Conservation (phyloP, 441 rosid species). For the Cnidoscolus chayamansa region DNA sequence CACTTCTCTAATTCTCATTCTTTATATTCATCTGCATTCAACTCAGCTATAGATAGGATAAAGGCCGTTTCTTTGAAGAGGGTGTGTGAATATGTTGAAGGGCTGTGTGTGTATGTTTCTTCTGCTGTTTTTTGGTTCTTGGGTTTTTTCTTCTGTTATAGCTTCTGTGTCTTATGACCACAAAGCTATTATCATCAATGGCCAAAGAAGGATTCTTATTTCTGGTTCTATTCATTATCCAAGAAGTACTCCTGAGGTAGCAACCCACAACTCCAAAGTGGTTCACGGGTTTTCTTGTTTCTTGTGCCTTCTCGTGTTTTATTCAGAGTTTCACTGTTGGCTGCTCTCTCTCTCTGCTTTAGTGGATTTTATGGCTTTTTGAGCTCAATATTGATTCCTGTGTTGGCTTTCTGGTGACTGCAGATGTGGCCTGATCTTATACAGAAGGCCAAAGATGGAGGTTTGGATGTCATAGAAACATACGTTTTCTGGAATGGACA, state of each 20-base stretch:
- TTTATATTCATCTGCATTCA: constrained; percentile 4
- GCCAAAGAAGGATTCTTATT: constrained; percentile 49
- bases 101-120: constrained; percentile 16
- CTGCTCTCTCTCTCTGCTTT: not conserved
- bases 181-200: constrained; percentile 43
- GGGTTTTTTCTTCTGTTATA: constrained; percentile 39
- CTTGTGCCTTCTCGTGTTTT: not conserved
- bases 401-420: constrained; percentile 9
- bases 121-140: constrained; percentile 29
- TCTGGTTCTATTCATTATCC: constrained; percentile 47
- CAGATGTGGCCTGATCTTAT: constrained; percentile 86
- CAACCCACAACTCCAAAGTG: constrained; percentile 17
- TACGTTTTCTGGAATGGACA: constrained; percentile 88
- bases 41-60: not conserved
- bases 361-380: not conserved
- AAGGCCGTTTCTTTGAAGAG: constrained; percentile 18
- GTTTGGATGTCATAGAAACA: constrained; percentile 76
- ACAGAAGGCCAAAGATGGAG: constrained; percentile 78
- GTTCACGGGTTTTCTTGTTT: constrained; percentile 1
- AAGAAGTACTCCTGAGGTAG: constrained; percentile 56
- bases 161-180: constrained; percentile 51
- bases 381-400: not conserved
- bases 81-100: constrained; percentile 14
- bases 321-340: not conserved
- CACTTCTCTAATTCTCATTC: not conserved